A percentile compares a stretch with the other conserved stretches of the same genome.
Conservation (phyloP, 129 eudicot species). For the Dittrichia graveolens region DNA sequence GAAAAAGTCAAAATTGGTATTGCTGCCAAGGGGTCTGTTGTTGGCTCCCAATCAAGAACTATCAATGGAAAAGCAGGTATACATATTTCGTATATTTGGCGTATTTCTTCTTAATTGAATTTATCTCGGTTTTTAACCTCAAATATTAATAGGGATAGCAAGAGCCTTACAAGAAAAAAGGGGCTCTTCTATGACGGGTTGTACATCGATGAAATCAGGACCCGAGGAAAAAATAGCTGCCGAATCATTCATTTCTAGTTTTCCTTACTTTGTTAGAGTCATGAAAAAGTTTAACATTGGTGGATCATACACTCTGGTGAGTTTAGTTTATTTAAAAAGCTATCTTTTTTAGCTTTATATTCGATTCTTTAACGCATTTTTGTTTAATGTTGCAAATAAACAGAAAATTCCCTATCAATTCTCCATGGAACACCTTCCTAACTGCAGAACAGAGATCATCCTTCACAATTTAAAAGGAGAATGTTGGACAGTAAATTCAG, state of each 20-base stretch:
- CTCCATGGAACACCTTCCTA: conserved; percentile 74
- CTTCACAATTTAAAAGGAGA: conserved; percentile 72
- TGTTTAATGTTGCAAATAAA: conserved; percentile 6
- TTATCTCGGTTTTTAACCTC: not conserved
- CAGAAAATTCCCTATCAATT: conserved; percentile 78
- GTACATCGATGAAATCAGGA: conserved; percentile 68
- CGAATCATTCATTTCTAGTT: conserved; percentile 66
- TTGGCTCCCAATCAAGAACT: conserved; percentile 37
- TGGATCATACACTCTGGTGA: conserved; percentile 84
- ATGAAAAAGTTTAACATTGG: conserved; percentile 84
- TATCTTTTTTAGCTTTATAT: not conserved
- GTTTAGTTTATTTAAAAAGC: conserved; percentile 23
- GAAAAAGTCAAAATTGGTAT: conserved; percentile 46
- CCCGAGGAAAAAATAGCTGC: conserved; percentile 87
- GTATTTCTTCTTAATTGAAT: no score
- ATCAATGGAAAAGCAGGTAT: conserved; percentile 49
- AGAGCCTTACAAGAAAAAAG: conserved; percentile 41
- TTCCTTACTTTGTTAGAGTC: conserved; percentile 85
- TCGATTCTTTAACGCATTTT: not conserved
- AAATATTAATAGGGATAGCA: conserved; percentile 33
- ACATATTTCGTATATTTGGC: not conserved
- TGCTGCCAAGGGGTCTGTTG: conserved; percentile 34
- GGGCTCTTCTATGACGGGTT: conserved; percentile 57
- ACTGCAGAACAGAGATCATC: conserved; percentile 60
- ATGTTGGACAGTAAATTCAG: conserved; percentile 82